A percentile compares a stretch with the other conserved stretches of the same genome.
These are phyloP conservation scores for Entamoeba dispar DNA, from an alignment of 208 protist species.

Conservation along the genomic window DNA sequence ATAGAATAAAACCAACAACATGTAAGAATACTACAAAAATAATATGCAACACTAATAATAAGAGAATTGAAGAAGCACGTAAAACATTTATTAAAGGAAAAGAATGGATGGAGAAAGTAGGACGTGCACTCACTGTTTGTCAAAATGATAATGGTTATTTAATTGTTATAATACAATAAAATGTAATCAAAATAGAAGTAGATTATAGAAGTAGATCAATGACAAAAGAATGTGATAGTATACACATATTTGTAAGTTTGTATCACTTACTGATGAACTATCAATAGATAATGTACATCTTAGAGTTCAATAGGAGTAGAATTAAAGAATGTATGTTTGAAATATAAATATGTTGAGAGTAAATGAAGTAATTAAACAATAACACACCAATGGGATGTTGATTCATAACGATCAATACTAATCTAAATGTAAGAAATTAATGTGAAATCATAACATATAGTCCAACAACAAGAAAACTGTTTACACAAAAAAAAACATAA, in stretches of 20 bases:
- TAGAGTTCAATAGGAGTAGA: background rate
- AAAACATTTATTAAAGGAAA: background rate
- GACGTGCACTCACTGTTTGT: background rate
- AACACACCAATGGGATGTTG: background rate
- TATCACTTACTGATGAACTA: background rate
- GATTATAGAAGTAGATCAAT: background rate
- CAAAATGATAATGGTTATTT: background rate
- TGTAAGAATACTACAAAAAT: background rate
- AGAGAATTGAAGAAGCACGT: background rate
- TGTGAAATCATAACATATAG: background rate
- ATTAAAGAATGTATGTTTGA: background rate
- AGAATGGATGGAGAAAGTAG: background rate
- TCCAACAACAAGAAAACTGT: background rate
- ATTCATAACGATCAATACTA: background rate
- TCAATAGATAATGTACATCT: background rate
- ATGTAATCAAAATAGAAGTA: background rate
- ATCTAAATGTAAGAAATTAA: background rate
- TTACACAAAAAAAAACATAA: background rate
- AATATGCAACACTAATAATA: background rate
- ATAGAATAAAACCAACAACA: background rate
- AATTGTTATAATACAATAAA: background rate
- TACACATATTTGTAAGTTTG: background rate
- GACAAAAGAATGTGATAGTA: background rate
- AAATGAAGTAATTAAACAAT: background rate
- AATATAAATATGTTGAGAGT: background rate